These are phyloP conservation scores for Skeletonema costatum DNA, from an alignment of 108 stramenopile genomes.

Conservation along the genomic window DNA sequence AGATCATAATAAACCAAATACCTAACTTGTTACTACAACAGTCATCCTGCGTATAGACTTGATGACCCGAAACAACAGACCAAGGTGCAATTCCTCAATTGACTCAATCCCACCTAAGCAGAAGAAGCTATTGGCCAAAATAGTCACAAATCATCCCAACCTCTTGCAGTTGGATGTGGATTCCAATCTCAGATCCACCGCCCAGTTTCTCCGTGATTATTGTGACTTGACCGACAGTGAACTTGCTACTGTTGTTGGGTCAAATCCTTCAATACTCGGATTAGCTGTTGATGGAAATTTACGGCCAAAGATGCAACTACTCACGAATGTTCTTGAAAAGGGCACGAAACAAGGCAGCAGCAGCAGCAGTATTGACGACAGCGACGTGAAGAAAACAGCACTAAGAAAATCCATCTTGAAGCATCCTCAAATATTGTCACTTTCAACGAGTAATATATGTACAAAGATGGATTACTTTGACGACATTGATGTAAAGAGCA, in stretches of 20 bases:
- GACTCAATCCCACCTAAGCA: conserved; percentile 1
- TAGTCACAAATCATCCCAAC: conserved; percentile 52
- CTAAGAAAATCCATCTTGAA: conserved; percentile 59
- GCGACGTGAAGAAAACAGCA: neutral
- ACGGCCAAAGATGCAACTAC: conserved; percentile 47
- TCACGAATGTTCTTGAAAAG: conserved; percentile 25
- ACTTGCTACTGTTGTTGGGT: conserved; percentile 34
- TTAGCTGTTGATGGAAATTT: conserved; percentile 59
- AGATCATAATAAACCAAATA: too few species aligned
- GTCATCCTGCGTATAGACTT: too few species aligned
- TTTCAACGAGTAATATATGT: conserved; percentile 62
- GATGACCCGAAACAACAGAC: too few species aligned
- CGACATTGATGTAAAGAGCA: conserved; percentile 37
- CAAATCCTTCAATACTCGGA: conserved; percentile 50
- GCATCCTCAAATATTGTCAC: conserved; percentile 73
- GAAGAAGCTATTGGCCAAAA: conserved; percentile 45
- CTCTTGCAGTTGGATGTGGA: conserved; percentile 65
- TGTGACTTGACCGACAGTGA: conserved; percentile 43
- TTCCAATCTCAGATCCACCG: conserved; percentile 59
- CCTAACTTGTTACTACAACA: too few species aligned
- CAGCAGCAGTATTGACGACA: conserved; percentile 10
- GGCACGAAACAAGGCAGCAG: neutral
- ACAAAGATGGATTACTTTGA: conserved; percentile 69
- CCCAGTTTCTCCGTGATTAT: conserved; percentile 46
- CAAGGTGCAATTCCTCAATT: neutral